These are phyloP conservation scores for Mikania micrantha DNA, from an alignment of 129 eudicot genomes.

Conservation along the genomic window DNA sequence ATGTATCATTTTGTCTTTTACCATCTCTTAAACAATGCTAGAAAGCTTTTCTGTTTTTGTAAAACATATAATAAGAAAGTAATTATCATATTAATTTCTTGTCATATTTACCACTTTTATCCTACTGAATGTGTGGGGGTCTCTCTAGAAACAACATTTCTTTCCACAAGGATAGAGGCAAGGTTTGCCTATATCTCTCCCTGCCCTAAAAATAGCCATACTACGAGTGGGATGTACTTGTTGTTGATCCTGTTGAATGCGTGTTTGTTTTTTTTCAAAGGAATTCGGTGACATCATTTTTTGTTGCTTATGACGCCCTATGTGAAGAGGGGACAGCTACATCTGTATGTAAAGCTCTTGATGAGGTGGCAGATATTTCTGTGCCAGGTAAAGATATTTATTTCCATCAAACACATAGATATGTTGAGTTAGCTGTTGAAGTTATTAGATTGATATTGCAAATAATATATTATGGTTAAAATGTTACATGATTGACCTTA, in stretches of 20 bases:
- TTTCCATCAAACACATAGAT: neutral
- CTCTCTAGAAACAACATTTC: too few relatives aligned
- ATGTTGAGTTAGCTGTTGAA: slow-evolving; percentile 3
- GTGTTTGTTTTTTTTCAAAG: slow-evolving; percentile 34
- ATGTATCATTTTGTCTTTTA: neutral
- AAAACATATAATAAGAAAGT: neutral
- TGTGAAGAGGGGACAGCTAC: slow-evolving; percentile 98
- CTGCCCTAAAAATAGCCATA: too few relatives aligned
- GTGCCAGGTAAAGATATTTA: slow-evolving; percentile 55
- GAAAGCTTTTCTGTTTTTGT: neutral
- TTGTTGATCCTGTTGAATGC: too few relatives aligned
- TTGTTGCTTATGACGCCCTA: slow-evolving; percentile 85
- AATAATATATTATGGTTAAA: slow-evolving; percentile 3
- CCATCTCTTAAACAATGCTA: neutral
- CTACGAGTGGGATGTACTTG: too few relatives aligned
- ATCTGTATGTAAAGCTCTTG: slow-evolving; percentile 86
- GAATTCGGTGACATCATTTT: slow-evolving; percentile 83
- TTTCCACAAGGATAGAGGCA: too few relatives aligned
- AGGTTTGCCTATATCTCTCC: too few relatives aligned
- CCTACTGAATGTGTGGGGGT: too few relatives aligned
- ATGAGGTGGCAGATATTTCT: slow-evolving; percentile 88
- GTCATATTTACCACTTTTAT: neutral
- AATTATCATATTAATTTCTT: neutral
- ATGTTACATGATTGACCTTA: slow-evolving; percentile 2
- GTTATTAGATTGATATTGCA: neutral